Evolutionary conservation across 1,284 basidiomycete genomes (phyloP), one percentile per base, ranked within the genome.

Genomic region (Microbotryum saponariae): DNA sequence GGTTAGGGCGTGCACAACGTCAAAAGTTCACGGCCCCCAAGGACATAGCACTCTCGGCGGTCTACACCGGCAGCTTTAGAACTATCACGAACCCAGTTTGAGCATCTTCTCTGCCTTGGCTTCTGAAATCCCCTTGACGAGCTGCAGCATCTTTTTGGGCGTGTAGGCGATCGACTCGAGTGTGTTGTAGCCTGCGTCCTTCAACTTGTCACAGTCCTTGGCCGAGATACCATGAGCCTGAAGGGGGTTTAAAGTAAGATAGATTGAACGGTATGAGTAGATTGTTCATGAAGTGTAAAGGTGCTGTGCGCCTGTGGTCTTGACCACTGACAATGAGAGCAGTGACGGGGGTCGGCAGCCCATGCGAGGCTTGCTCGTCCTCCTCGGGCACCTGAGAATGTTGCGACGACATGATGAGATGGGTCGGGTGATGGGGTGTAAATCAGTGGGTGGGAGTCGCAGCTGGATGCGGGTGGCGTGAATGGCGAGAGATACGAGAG

Each of bases 41-140:
- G 29, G 14, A 44, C 12, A 18, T 14, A 25, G 37, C 44, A 54
- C 48, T 52, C 45, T 55, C 31, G 29, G 48, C 33, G 47, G 14
- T 12, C 20, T 31, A 20, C 42, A n/a, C 42, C n/a, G 20, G 21
- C 16, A 12, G 23, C 25, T n/a, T 18, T 16, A 23, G 25, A 49
- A n/a, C 16, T 18, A 23, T 16, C n/a, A 75, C 83, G 66, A 64
- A 90, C 93, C 91, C 80, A 96, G 91, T 14, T 82, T 79, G 27
- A 98, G 76, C 61, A 98, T 94, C 80, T 94, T 97, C 76, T 99
- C 96, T 3, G 94, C 96, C 75, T 98, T 99, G 70, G 88, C 84
- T 73, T 98, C 96, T 37, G 91, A 96, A 65, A 99, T 97, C 21
- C 96, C 96, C 77, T 97, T 98, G 74, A 98, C 93, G 6, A 84